Base-by-base conservation (phyloP, 1,139 yeast genomes). In the Scheffersomyces lignicola region DNA sequence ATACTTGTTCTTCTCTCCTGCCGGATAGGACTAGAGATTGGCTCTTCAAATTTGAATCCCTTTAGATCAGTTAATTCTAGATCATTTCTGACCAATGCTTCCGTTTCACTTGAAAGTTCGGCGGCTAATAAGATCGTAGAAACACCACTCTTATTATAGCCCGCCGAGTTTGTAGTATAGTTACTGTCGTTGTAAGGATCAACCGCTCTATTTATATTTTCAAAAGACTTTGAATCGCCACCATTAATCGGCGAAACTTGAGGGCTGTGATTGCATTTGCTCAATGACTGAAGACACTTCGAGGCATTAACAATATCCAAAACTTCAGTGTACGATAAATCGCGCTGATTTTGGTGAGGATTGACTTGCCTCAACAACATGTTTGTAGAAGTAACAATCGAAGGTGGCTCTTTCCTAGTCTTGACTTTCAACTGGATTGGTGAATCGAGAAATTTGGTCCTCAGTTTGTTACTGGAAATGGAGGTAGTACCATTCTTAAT, bases 221-320 rank as follows among this genome's bases (percentile, higher is more conserved):
- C 20, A 8, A 26, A 29, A 6, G 8, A 16, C 5, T 6, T 14
- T 5, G 31, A 24, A n/a, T 7, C 10, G 18, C 9, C n/a, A 20
- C 10, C 13, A 29, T 20, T 29, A 8, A 16, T 29, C 22, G 23
- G 4, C 12, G 25, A 5, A 22, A 12, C 3, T 3, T 18, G 17
- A 11, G 25, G 13, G 14, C 18, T 5, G 14, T 24, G 13, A 23
- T n/a, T 31, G 10, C 16, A 26, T 30, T 31, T 37, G 17, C 42
- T 38, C 22, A 67, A 49, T 14, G 61, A 54, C 44, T 66, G 71
- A 18, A 68, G 53, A 39, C 73, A 67, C 41, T 59, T 58, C 16
- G 71, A 65, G 4, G 73, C 74, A 43, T 61, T 63, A 11, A 67
- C 62, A 11, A 68, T 54, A 33, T 65, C 73, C 36, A 56, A 46